Conservation (phyloP, 805 yeast species). For the Saccharomycopsis malanga region DNA sequence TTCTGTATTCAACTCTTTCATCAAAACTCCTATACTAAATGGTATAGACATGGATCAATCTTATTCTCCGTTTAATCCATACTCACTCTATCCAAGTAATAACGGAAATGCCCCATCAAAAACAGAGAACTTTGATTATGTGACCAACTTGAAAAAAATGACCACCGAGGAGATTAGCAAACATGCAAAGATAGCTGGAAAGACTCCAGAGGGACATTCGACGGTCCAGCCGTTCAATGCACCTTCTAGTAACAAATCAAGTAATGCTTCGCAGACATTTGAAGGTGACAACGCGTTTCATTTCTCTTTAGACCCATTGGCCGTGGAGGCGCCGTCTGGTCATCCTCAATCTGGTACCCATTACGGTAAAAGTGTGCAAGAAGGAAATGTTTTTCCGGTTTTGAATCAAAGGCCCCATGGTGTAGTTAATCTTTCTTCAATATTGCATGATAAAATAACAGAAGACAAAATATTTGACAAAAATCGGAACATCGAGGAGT, state of each 20-base stretch:
- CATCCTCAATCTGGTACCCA: background rate
- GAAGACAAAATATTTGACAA: background rate
- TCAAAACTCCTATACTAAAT: slow-evolving; percentile 19
- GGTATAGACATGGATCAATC: slow-evolving; percentile 18
- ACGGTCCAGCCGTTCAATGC: background rate
- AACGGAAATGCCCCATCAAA: background rate
- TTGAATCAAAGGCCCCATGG: no score
- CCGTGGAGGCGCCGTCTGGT: slow-evolving; percentile 37
- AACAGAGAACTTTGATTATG: slow-evolving; percentile 4
- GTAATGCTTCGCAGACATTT: slow-evolving; percentile 17
- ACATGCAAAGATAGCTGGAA: background rate
- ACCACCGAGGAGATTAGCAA: slow-evolving; percentile 4
- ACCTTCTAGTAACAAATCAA: background rate
- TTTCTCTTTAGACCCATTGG: slow-evolving; percentile 41
- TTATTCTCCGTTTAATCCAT: slow-evolving; percentile 1
- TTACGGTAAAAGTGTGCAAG: background rate
- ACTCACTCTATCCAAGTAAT: no score
- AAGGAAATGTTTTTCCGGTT: no score
- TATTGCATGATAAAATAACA: background rate
- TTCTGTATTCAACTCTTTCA: slow-evolving; percentile 15
- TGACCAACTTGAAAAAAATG: slow-evolving; percentile 8
- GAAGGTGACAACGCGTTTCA: slow-evolving; percentile 26
- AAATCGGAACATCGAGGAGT: background rate
- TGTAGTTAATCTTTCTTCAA: slow-evolving; percentile 1
- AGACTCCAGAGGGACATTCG: background rate